A percentile compares a stretch with the other conserved stretches of the same genome.
Conservation (phyloP, 1,284 basidiomycete species). For the Malassezia sympodialis region DNA sequence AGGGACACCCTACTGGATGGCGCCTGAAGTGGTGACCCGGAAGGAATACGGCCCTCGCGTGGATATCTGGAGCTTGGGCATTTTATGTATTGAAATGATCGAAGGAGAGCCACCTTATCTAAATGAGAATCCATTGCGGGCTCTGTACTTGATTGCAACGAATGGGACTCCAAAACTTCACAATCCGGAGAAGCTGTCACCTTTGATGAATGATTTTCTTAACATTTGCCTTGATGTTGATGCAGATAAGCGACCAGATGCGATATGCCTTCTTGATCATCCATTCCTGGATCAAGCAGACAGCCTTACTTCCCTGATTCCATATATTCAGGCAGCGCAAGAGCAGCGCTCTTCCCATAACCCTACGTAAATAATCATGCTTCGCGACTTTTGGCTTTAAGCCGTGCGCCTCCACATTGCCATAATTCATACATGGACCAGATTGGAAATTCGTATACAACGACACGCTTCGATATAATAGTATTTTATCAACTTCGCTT, state of each 20-base stretch:
- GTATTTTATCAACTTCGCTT: not conserved
- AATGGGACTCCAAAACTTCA: conserved; percentile 96
- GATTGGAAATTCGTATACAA: not conserved
- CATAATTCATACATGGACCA: not conserved
- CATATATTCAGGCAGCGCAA: conserved; percentile 15
- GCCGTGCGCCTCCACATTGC: not conserved
- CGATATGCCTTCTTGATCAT: conserved; percentile 60
- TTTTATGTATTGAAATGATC: conserved; percentile 99
- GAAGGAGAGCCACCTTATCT: conserved; percentile 97
- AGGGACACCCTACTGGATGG: conserved; percentile 99
- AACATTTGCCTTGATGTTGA: conserved; percentile 85
- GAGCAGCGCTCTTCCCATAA: conserved; percentile 5
- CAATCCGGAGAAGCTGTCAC: conserved; percentile 78
- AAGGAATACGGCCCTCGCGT: conserved; percentile 99
- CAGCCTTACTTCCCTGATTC: conserved; percentile 10
- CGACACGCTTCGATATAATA: not conserved
- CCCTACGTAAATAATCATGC: not conserved
- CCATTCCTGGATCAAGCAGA: conserved; percentile 5
- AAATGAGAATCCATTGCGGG: conserved; percentile 90
- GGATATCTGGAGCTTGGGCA: conserved; percentile 95
- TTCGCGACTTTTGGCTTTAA: not conserved
- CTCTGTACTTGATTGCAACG: conserved; percentile 89
- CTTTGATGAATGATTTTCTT: conserved; percentile 83
- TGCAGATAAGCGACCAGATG: conserved; percentile 80
- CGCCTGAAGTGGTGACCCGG: conserved; percentile 91